Base-by-base conservation (phyloP, 352 stramenopile species). In the Plasmopara viticola region DNA sequence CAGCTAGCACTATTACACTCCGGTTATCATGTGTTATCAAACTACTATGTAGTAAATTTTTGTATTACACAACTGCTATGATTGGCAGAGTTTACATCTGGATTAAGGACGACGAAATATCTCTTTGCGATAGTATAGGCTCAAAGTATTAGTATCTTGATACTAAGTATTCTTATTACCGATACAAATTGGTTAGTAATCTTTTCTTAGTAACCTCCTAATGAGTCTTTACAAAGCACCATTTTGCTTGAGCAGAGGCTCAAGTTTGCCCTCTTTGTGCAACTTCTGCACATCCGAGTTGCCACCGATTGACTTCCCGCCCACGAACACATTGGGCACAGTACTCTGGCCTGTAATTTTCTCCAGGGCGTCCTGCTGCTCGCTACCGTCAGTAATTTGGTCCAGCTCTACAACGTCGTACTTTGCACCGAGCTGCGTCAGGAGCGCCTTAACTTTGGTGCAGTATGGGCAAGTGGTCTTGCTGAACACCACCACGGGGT, bases 311-410 rank as follows among this genome's bases (percentile, higher is more conserved):
- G 92, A 94, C 62, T 95, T 86, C 64, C 91, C 90, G 39, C 87
- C 84, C 46, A 99, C 87, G 71, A 98, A 99, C 9, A 98, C 87
- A 77, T 98, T 98, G 9, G 97, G 96, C 49, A 99, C 95, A 25
- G 94, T 98, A 56, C 76, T 75, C 66, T 98, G 93, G 52, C 91
- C 95, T 51, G 79, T 87, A 60, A 86, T 80, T 20, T 65, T 43
- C 57, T 84, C 46, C 12, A 90, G 57, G 15, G 79, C 74, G 56
- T 77, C 66, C 61, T 87, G 79, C 57, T 77, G 70, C 33, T 70
- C 74, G 31, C 67, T 70, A 53, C 79, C 76, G 50, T 68, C 61
- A 33, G 42, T 15, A 47, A 87, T 44, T 46, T 74, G 49, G 58
- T 87, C 74, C 44, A 90, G 62, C 64, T 90, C 79, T 14, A 90